Conservation (phyloP, 768 basidiomycete species). For the Amanita polypyramis region DNA sequence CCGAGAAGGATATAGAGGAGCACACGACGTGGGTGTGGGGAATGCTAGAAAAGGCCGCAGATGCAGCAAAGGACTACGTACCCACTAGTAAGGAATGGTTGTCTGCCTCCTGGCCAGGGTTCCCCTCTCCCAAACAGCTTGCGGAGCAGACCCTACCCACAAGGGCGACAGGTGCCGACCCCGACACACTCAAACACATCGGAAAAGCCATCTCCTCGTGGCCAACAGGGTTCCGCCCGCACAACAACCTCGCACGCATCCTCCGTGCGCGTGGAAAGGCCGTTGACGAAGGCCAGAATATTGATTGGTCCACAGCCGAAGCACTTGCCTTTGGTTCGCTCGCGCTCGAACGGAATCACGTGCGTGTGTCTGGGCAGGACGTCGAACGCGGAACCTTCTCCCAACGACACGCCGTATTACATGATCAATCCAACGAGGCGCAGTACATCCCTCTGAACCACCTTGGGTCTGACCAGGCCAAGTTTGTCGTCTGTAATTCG, state of each 20-base stretch:
- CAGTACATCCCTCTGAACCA: slow-evolving; percentile 88
- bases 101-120: slow-evolving; percentile 95
- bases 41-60: slow-evolving; percentile 94
- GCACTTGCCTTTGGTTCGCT: slow-evolving; percentile 93
- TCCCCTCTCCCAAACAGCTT: slow-evolving; percentile 94
- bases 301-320: slow-evolving; percentile 98
- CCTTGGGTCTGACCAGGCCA: slow-evolving; percentile 80
- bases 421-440: slow-evolving; percentile 89
- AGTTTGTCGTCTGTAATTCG: slow-evolving; percentile 94
- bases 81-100: slow-evolving; percentile 96
- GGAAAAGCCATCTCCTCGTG: slow-evolving; percentile 82
- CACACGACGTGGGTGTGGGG: slow-evolving; percentile 99
- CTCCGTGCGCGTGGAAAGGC: slow-evolving; percentile 80
- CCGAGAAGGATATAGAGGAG: slow-evolving; percentile 92
- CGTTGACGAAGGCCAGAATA: slow-evolving; percentile 81
- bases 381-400: slow-evolving; percentile 99
- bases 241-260: slow-evolving; percentile 92
- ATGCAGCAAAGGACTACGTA: slow-evolving; percentile 88
- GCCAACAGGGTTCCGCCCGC: slow-evolving; percentile 78
- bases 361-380: slow-evolving; percentile 94
- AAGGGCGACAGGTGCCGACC: slow-evolving; percentile 73
- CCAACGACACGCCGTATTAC: slow-evolving; percentile 93
- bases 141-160: slow-evolving; percentile 88
- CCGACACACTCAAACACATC: slow-evolving; percentile 67
- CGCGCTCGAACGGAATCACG: slow-evolving; percentile 86